These are phyloP conservation scores for Pseudogymnoascus pannorum DNA, from an alignment of 2,329 filamentous ascomycete species.

Conservation along the genomic window DNA sequence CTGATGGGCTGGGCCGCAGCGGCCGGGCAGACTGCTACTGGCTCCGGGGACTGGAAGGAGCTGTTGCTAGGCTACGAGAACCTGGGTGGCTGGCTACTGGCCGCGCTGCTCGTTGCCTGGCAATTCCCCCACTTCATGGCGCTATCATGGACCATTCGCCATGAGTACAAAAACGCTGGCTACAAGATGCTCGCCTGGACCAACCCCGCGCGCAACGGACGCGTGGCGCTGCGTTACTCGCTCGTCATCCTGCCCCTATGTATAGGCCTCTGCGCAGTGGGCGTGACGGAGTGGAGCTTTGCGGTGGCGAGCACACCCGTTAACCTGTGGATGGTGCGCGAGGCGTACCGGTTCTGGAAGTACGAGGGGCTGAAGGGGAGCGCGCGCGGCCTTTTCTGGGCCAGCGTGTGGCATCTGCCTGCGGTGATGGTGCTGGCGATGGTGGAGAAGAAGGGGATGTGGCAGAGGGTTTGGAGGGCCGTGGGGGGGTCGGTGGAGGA, in stretches of 20 bases:
- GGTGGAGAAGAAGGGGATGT: conserved; percentile 88
- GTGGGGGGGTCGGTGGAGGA: conserved; percentile 53
- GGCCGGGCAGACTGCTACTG: conserved; percentile 76
- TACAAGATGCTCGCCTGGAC: conserved; percentile 76
- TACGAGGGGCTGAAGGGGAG: conserved; percentile 70
- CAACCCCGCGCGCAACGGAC: conserved; percentile 75
- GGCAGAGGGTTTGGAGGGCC: conserved; percentile 71
- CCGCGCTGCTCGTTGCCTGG: conserved; percentile 82
- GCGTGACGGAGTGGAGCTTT: conserved; percentile 82
- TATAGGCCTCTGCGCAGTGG: conserved; percentile 66
- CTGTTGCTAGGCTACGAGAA: conserved; percentile 63
- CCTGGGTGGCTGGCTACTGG: conserved; percentile 82
- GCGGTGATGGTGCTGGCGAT: conserved; percentile 84
- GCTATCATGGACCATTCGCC: conserved; percentile 76
- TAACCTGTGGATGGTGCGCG: conserved; percentile 76
- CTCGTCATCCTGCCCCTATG: conserved; percentile 82
- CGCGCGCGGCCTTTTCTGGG: conserved; percentile 87
- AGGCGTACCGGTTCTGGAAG: conserved; percentile 77
- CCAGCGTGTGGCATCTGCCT: conserved; percentile 93
- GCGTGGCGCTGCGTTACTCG: conserved; percentile 84
- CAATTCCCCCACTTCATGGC: conserved; percentile 99
- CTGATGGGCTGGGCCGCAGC: conserved; percentile 98
- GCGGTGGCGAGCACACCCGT: conserved; percentile 71
- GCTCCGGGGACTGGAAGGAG: conserved; percentile 68
- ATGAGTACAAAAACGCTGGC: conserved; percentile 73